Evolutionary conservation across 179 eudicot genomes (phyloP).

Genomic region (Monotropa hypopitys): DNA sequence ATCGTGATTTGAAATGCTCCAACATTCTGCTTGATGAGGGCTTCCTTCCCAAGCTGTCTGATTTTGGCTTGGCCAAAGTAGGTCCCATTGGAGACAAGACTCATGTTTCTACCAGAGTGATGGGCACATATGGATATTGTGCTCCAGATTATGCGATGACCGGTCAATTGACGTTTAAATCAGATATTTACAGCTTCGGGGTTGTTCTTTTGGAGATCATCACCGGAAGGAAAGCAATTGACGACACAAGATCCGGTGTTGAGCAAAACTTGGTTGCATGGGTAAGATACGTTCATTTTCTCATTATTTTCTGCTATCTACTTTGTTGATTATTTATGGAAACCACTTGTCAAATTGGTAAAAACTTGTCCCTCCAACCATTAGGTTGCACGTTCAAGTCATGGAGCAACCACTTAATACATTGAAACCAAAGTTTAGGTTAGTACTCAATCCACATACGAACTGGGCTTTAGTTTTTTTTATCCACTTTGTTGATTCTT

Average conservation of each 20-base stretch:
- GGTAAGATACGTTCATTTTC: conserved; percentile 32
- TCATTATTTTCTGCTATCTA: background rate
- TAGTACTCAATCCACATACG: no score
- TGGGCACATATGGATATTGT: conserved; percentile 95
- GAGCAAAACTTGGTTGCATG: conserved; percentile 97
- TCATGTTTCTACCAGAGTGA: conserved; percentile 85
- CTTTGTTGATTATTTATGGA: background rate
- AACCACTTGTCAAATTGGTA: no score
- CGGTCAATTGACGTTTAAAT: conserved; percentile 83
- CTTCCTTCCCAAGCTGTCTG: conserved; percentile 72
- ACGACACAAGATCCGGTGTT: conserved; percentile 50
- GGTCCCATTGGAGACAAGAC: conserved; percentile 95
- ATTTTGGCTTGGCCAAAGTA: conserved; percentile 80
- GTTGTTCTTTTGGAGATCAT: conserved; percentile 89
- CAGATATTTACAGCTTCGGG: conserved; percentile 92
- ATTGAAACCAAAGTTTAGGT: no score
- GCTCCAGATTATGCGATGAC: conserved; percentile 97
- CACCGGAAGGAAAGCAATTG: conserved; percentile 91
- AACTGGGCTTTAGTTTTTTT: no score
- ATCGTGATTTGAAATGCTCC: conserved; percentile 79
- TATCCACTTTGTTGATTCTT: background rate
- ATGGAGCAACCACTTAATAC: no score
- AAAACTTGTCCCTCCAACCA: no score
- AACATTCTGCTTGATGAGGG: conserved; percentile 86
- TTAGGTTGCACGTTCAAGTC: no score